Percentiles rank a stretch among this genome's conserved stretches.
Conservation (phyloP, 176 grass and related monocot genomes). For the Panicum miliaceum region DNA sequence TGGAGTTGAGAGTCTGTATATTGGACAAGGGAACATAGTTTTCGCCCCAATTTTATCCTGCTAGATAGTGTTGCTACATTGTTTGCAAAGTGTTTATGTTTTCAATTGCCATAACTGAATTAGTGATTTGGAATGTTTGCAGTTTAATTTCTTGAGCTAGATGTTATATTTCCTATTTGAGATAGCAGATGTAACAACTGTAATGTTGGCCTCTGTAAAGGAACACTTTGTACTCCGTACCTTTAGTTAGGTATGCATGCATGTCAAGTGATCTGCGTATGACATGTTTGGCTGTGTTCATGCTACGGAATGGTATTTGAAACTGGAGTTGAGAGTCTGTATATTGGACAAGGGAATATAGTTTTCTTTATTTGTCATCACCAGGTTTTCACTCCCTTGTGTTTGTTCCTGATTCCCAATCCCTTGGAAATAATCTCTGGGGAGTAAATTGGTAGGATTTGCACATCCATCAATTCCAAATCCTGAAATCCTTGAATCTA, state of each 20-base stretch:
- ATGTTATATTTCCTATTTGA: not conserved
- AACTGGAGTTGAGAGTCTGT: not conserved
- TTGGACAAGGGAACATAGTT: too few species aligned
- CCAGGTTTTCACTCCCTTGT: not conserved
- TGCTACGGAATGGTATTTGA: not conserved
- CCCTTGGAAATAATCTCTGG: not conserved
- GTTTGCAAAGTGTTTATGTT: slow-evolving; percentile 28
- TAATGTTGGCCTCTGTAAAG: not conserved
- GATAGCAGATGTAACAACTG: not conserved
- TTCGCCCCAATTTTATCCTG: not conserved
- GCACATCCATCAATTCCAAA: not conserved
- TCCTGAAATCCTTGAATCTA: not conserved
- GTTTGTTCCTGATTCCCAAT: slow-evolving; percentile 1
- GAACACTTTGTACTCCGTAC: not conserved
- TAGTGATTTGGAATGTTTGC: not conserved
- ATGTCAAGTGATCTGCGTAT: not conserved
- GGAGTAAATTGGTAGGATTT: slow-evolving; percentile 10
- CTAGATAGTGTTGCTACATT: slow-evolving; percentile 5
- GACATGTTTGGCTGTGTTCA: not conserved
- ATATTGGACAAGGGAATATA: not conserved
- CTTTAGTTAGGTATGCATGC: not conserved
- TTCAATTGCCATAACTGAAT: not conserved
- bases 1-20: too few species aligned
- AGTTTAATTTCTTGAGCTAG: not conserved
- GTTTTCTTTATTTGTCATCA: not conserved